Evolutionary conservation across 768 basidiomycete species (phyloP).

Genomic region (Mycena epipterygia): DNA sequence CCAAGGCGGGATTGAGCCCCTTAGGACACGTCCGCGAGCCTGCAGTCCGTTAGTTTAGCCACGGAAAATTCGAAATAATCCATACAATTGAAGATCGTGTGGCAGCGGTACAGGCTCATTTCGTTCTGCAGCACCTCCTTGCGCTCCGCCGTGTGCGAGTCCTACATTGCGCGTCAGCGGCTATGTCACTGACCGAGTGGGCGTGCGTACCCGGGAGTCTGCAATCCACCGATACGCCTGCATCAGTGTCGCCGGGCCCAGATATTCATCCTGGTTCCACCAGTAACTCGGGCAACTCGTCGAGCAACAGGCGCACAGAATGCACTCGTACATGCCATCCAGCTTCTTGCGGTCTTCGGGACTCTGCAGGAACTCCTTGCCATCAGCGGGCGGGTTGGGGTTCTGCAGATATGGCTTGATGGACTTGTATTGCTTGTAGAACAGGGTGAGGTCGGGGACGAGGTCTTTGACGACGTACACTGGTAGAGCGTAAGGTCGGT

Average conservation of each 20-base stretch:
- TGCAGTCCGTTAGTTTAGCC: conserved; percentile 37
- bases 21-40: conserved; percentile 97
- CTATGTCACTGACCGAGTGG: background rate
- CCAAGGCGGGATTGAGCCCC: conserved; percentile 93
- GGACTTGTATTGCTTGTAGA: conserved; percentile 99
- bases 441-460: conserved; percentile 90
- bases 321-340: conserved; percentile 98
- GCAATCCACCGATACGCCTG: conserved; percentile 99
- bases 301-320: conserved; percentile 97
- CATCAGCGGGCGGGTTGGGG: conserved; percentile 82
- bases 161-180: conserved; percentile 56
- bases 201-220: conserved; percentile 83
- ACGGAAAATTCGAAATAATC: conserved; percentile 35
- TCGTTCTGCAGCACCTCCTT: conserved; percentile 96
- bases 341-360: conserved; percentile 94
- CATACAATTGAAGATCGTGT: conserved; percentile 97
- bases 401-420: conserved; percentile 98
- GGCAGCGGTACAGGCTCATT: conserved; percentile 96
- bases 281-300: conserved; percentile 98
- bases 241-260: conserved; percentile 97
- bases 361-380: conserved; percentile 88
- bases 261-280: conserved; percentile 99
- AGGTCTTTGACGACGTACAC: conserved; percentile 99
- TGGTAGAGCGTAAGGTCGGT: conserved; percentile 44
- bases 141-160: conserved; percentile 81